Conservation (phyloP, 139 green algal genomes). For the Zygnema cylindricum region DNA sequence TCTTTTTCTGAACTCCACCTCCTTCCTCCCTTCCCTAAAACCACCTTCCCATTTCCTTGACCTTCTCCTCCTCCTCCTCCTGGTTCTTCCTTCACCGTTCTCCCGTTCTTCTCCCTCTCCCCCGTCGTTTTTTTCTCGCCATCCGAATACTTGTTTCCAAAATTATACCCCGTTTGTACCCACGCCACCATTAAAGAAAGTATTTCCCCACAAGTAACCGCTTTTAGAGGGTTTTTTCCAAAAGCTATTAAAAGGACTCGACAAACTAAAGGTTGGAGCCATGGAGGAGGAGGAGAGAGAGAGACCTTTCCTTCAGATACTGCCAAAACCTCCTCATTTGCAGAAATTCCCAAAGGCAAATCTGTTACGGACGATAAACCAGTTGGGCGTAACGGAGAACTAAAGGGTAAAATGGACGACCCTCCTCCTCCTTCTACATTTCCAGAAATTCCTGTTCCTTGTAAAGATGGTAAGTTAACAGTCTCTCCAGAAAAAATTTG, state of each 20-base stretch:
- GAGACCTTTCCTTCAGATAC: not conserved
- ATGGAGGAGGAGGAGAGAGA: not conserved
- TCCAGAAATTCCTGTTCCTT: not conserved
- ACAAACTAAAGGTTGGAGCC: not conserved
- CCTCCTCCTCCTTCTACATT: not conserved
- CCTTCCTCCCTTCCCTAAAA: not conserved
- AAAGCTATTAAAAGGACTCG: not conserved
- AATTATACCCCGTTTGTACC: not conserved
- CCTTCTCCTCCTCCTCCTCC: not conserved
- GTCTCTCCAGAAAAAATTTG: not conserved
- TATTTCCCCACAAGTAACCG: not conserved
- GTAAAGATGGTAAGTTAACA: not conserved
- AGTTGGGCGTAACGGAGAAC: not conserved
- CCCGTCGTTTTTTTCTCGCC: not conserved
- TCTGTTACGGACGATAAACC: not conserved
- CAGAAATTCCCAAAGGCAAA: not conserved
- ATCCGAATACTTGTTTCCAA: not conserved
- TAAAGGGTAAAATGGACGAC: not conserved
- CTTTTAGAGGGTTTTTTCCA: not conserved
- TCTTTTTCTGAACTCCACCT: not conserved
- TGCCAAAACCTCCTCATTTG: no score
- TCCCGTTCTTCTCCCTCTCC: not conserved
- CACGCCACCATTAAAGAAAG: not conserved
- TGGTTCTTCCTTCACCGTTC: not conserved
- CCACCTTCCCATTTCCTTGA: not conserved